Conservation (phyloP, 1,139 yeast genomes). For the Protomyces pachydermus region DNA sequence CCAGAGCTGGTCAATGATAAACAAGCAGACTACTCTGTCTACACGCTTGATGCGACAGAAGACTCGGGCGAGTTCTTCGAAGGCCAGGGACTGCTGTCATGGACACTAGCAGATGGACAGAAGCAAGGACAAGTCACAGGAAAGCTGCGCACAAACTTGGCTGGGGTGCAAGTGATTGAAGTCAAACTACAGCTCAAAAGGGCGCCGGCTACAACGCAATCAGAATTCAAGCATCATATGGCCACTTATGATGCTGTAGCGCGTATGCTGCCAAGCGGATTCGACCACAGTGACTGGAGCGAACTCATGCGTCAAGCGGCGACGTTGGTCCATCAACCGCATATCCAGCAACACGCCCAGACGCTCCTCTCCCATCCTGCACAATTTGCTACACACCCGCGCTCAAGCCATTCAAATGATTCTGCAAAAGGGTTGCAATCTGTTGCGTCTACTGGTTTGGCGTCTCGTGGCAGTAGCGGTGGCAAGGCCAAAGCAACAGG, state of each 20-base stretch:
- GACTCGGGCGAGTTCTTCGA: conserved; percentile 15
- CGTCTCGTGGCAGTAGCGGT: not conserved
- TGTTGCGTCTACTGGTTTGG: not conserved
- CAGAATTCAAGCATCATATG: conserved; percentile 12
- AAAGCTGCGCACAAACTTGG: not conserved
- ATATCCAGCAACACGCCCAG: not conserved
- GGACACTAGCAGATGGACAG: conserved; percentile 7
- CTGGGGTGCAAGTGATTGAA: conserved; percentile 4
- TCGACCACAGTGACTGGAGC: conserved; percentile 15
- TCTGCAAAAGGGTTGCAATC: not conserved
- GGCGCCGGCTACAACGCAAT: conserved; percentile 13
- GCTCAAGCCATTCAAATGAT: not conserved
- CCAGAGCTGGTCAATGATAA: conserved; percentile 20
- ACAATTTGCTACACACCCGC: not conserved
- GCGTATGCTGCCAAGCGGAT: conserved; percentile 9
- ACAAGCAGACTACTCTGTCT: conserved; percentile 12
- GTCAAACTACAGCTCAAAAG: conserved; percentile 12
- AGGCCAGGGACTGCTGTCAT: conserved; percentile 21
- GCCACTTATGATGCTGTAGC: conserved; percentile 18
- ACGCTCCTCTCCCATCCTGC: not conserved
- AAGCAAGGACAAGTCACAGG: conserved; percentile 9
- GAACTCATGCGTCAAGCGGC: conserved; percentile 8
- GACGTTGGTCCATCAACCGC: not conserved
- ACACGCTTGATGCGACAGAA: conserved; percentile 24
- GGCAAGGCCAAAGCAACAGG: not conserved